Evolutionary conservation across 768 basidiomycete genomes (phyloP), one percentile per base, ranked within the genome.

Genomic region (Suillus decipiens): DNA sequence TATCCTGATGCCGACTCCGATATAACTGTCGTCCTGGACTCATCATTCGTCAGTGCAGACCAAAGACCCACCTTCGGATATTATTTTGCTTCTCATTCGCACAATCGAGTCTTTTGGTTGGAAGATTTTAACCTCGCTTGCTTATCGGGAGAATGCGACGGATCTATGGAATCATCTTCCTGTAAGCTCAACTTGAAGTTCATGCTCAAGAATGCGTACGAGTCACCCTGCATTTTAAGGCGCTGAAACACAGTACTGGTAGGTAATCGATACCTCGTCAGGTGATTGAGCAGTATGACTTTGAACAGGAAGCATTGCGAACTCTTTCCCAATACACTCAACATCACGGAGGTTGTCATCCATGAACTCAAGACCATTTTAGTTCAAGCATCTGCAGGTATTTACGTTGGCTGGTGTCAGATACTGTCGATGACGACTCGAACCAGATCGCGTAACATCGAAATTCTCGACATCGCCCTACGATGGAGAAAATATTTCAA

Each of bases 381-480:
- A 31, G 42, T 74, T 34, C 73, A 74, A 51, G 69, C 73, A 45
- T 71, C 74, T 17, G 73, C 73, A 70, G 73, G 73, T 76, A 45
- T 11, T 37, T 17, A 42, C 2, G 19, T 19, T 2, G 0, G 0
- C 15, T 2, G 33, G 2, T 55, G 1, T 34, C 43, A 58, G 2
- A 15, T 39, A 33, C 55, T 24, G 39, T 47, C 59, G 24, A 65
- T 19, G 22, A 8, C 39, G 42, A 33, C 10, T 47, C 11, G 24
- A 15, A 57, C 34, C 63, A 74, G 73, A 74, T 59, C 69, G 74
- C 42, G 43, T 76, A 14, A 60, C 73, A 37, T 71, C 70, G 0
- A 74, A 74, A n/a, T 74, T 76, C 58, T 76, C 73, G 51, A 74
- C 73, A 8, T 74, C 73, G 15, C 73, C 74, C 14, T 74, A 71